Conservation (phyloP, 2,329 filamentous ascomycete species). For the Colletotrichum liaoningense region DNA sequence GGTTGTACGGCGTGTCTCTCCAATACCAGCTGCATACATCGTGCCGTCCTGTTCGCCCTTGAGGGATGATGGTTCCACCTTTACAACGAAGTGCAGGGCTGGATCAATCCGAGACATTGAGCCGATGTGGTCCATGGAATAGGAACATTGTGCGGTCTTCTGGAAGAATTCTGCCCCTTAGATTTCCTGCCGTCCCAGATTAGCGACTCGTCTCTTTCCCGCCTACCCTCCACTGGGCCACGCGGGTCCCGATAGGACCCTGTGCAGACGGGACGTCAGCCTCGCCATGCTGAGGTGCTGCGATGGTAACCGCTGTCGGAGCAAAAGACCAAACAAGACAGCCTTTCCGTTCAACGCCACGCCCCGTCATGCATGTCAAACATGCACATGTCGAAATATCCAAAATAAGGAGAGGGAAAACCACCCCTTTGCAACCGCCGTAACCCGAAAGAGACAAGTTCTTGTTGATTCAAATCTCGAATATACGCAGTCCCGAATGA, state of each 20-base stretch:
- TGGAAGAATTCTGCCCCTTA: conserved; percentile 33
- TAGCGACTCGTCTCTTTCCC: conserved; percentile 31
- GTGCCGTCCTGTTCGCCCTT: background rate
- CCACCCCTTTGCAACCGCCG: background rate
- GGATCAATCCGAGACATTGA: conserved; percentile 30
- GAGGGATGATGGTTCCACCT: conserved; percentile 10
- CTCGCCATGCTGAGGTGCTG: conserved; percentile 16
- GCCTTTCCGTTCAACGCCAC: conserved; percentile 13
- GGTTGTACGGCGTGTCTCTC: background rate
- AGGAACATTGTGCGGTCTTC: conserved; percentile 20
- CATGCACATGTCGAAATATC: conserved; percentile 9
- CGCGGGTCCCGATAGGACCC: conserved; percentile 25
- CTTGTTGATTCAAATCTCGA: background rate
- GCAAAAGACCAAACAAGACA: conserved; percentile 21
- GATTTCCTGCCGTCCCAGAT: conserved; percentile 30
- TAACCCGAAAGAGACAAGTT: conserved; percentile 16
- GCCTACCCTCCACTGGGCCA: conserved; percentile 20
- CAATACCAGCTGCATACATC: background rate
- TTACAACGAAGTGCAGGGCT: conserved; percentile 18
- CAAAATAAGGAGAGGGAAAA: conserved; percentile 11
- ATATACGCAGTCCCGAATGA: conserved; percentile 4
- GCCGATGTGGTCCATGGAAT: conserved; percentile 22
- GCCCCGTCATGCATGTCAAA: conserved; percentile 17
- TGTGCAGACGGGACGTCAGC: conserved; percentile 18
- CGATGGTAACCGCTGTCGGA: conserved; percentile 28